Base-by-base conservation (phyloP, 1,284 basidiomycete genomes). In the Mycena sp. region DNA sequence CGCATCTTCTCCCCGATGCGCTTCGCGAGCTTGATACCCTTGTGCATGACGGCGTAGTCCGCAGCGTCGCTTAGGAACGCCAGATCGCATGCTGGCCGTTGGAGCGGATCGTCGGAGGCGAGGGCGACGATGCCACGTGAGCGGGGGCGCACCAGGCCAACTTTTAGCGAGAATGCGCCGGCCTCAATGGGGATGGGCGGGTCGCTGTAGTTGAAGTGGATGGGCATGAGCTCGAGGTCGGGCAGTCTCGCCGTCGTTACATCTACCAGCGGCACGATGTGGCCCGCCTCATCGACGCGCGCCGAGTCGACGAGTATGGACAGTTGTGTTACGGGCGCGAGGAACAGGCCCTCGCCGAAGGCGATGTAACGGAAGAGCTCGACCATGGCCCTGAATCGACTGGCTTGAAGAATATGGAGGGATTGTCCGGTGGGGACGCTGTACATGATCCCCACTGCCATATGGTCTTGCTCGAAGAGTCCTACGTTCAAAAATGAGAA, bases 31-130 rank as follows among this genome's bases (percentile, higher is more conserved):
- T 77, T 77, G 61, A 84, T 68, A 10, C 73, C 74, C 38, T 79
- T 77, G 50, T 83, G 76, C 29, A 84, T 71, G 28, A 76, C 67
- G 1, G 26, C 45, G n/a, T 64, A 48, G 63, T 80, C 78, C 4
- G 67, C 69, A 0, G 61, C 44, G 49, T 78, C 68, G 19, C 73
- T 74, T 64, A 85, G 79, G 63, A 76, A 81, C 10, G 70, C 71
- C 16, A 79, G 81, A 60, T 83, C 74, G 30, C 81, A 73, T 19
- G 69, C 64, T 6, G 81, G 81, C 28, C 73, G 60, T 14, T 77
- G 74, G 71, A 76, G 81, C 6, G 82, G 77, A 65, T 76, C 70
- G 9, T 61, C 66, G 10, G 80, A 79, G 48, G 75, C 76, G n/a
- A 84, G 68, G n/a, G 70, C 67, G 37, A 84, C 67, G 6, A 65